These are phyloP conservation scores for Prunus padus DNA, from an alignment of 306 rosid species.

Conservation along the genomic window DNA sequence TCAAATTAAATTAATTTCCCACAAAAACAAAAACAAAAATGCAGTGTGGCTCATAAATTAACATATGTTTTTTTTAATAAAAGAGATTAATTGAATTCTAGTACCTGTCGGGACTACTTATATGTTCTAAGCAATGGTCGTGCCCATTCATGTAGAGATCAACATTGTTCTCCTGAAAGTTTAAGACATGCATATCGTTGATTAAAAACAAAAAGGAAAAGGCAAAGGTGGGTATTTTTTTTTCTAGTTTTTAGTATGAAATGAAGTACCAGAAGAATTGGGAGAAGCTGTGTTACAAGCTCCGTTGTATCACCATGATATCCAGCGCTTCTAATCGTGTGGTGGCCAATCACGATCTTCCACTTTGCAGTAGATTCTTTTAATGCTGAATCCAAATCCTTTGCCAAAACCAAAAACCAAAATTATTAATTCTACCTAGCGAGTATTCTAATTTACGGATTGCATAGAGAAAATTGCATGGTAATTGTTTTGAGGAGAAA, in stretches of 20 bases:
- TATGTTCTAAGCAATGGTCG: conserved; percentile 78
- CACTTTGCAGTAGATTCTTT: conserved; percentile 66
- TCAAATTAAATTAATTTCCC: neutral
- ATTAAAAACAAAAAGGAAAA: neutral
- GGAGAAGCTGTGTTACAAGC: conserved; percentile 55
- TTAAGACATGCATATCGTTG: neutral
- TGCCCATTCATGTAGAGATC: conserved; percentile 85
- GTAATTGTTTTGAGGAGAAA: neutral
- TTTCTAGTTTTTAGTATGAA: neutral
- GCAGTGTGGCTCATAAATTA: too few relatives aligned
- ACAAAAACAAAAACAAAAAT: too few relatives aligned
- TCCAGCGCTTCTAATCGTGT: conserved; percentile 62
- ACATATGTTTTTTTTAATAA: too few relatives aligned
- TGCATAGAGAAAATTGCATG: too few relatives aligned
- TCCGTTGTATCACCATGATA: conserved; percentile 65
- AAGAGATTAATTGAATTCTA: neutral
- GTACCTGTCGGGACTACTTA: conserved; percentile 56
- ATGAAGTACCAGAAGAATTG: conserved; percentile 53
- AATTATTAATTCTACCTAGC: neutral
- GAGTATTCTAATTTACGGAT: neutral
- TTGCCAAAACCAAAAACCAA: neutral
- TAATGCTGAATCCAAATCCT: conserved; percentile 34
- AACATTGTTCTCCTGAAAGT: conserved; percentile 54
- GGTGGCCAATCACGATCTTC: conserved; percentile 89
- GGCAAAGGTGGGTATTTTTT: neutral